Percentiles rank a stretch among this genome's conserved stretches.
These are phyloP conservation scores for Avena eriantha DNA, from an alignment of 176 grass and related monocot genomes.

Conservation along the genomic window DNA sequence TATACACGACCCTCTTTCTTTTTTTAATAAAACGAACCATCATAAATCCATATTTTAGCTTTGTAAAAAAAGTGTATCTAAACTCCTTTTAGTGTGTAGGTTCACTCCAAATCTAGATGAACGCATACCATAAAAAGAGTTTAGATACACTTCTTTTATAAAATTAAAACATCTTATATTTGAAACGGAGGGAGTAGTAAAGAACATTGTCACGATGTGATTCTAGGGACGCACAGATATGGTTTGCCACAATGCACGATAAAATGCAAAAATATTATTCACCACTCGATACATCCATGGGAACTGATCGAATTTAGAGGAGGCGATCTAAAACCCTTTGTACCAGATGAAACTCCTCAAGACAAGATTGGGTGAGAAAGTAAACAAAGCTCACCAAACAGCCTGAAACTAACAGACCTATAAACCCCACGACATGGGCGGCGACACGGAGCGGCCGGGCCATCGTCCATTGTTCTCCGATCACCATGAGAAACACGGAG, in stretches of 20 bases:
- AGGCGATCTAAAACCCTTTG: neutral
- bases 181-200: no score
- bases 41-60: no score
- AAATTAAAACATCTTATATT: no score
- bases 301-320: neutral
- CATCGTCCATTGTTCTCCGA: neutral
- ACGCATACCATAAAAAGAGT: no score
- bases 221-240: neutral
- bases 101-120: no score
- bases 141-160: no score
- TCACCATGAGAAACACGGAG: neutral
- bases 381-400: neutral
- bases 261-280: neutral
- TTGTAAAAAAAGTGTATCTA: no score
- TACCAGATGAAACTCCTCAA: neutral
- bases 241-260: neutral
- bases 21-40: no score
- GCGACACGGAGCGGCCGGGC: neutral
- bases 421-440: neutral
- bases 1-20: no score
- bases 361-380: neutral
- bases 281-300: neutral
- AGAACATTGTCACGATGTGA: neutral
- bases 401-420: neutral
- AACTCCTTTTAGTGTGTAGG: no score